A percentile compares a stretch with the other conserved stretches of the same genome.
Conservation (phyloP, 2,329 filamentous ascomycete genomes). For the Sporothrix pseudoabietina region DNA sequence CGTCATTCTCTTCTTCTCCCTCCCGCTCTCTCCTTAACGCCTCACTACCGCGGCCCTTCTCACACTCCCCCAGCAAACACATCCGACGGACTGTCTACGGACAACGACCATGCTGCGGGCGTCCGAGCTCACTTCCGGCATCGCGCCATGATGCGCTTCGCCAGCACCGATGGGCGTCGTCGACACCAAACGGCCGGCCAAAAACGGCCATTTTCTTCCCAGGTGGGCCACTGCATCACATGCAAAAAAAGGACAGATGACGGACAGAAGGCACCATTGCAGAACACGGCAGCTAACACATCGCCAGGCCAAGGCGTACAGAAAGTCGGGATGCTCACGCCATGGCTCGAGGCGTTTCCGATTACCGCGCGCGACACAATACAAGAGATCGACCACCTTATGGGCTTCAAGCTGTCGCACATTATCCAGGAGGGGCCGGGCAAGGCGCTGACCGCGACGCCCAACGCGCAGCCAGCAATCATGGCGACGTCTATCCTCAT, state of each 20-base stretch:
- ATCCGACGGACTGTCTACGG: background rate
- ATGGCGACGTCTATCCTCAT: constrained; percentile 94
- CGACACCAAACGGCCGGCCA: constrained; percentile 36
- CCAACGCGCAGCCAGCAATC: constrained; percentile 91
- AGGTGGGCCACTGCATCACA: constrained; percentile 43
- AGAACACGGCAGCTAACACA: background rate
- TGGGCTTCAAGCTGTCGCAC: constrained; percentile 73
- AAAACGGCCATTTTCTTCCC: constrained; percentile 64
- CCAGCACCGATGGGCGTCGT: constrained; percentile 25
- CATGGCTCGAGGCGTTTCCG: constrained; percentile 87
- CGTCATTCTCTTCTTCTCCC: background rate
- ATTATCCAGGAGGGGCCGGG: constrained; percentile 82
- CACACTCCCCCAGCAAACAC: background rate
- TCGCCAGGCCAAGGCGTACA: constrained; percentile 79
- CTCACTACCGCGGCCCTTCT: background rate
- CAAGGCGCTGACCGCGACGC: constrained; percentile 73
- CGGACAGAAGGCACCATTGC: background rate
- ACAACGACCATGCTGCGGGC: background rate
- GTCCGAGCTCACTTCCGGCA: background rate
- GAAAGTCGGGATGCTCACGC: constrained; percentile 80
- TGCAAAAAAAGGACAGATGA: background rate
- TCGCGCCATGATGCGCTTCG: background rate
- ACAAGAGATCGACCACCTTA: constrained; percentile 79
- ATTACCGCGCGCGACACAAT: constrained; percentile 72
- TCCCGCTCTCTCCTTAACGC: background rate